Conservation (phyloP, 441 rosid genomes). For the Eugenia klotzschiana region DNA sequence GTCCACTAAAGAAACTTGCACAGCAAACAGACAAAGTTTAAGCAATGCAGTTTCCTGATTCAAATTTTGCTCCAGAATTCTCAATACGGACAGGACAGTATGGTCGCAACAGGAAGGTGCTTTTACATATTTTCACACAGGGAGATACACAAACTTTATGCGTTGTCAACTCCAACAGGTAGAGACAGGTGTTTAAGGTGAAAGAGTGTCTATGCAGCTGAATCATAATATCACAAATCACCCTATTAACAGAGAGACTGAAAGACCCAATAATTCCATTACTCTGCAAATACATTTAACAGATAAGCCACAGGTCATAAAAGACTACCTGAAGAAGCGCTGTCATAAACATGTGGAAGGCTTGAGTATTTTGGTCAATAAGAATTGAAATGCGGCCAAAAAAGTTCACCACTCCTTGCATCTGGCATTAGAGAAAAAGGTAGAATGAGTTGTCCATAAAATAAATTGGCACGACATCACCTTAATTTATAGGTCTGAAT, state of each 20-base stretch:
- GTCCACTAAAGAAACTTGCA: background rate
- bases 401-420: slow-evolving; percentile 86
- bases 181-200: background rate
- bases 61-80: background rate
- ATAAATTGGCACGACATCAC: background rate
- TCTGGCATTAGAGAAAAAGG: slow-evolving; percentile 31
- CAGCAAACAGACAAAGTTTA: background rate
- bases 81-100: background rate
- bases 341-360: slow-evolving; percentile 89
- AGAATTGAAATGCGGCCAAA: slow-evolving; percentile 82
- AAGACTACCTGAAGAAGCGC: slow-evolving; percentile 83
- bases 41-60: background rate
- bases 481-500: background rate
- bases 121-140: background rate
- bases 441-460: background rate
- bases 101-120: background rate
- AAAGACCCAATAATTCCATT: background rate
- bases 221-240: background rate
- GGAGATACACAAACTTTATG: background rate
- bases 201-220: background rate
- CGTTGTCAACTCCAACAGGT: background rate
- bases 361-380: slow-evolving; percentile 92
- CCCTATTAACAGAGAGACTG: background rate
- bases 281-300: background rate
- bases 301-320: background rate